These are phyloP conservation scores for Geotrichum cucujoidarum DNA, from an alignment of 1,139 yeast species.

Conservation along the genomic window DNA sequence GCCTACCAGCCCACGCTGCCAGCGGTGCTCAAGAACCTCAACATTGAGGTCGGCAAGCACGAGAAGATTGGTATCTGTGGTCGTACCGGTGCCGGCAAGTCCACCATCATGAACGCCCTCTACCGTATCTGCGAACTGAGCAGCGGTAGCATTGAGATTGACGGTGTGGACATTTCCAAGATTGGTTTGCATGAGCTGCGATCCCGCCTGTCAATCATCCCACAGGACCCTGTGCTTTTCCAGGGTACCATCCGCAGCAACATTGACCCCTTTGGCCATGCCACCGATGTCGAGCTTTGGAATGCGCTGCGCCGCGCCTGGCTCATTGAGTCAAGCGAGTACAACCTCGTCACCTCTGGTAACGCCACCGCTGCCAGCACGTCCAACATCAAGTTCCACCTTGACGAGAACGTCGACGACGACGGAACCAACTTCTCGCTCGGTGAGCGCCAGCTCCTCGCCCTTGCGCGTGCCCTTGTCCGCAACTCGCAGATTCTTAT, in stretches of 20 bases:
- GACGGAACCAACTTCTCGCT: constrained; percentile 71
- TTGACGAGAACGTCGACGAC: constrained; percentile 62
- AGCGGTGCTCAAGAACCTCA: constrained; percentile 56
- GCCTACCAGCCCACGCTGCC: constrained; percentile 76
- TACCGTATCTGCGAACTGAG: constrained; percentile 56
- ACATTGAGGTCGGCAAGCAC: constrained; percentile 44
- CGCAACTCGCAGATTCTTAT: constrained; percentile 61
- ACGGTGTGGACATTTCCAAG: constrained; percentile 53
- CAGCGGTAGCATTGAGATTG: constrained; percentile 52
- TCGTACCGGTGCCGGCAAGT: constrained; percentile 76
- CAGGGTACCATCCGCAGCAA: constrained; percentile 61
- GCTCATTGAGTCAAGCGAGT: constrained; percentile 44
- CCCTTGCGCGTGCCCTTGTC: constrained; percentile 75
- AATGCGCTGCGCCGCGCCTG: constrained; percentile 60
- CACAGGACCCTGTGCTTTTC: constrained; percentile 75
- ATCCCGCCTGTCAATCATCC: constrained; percentile 61
- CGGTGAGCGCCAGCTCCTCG: constrained; percentile 72
- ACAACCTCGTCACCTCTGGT: constrained; percentile 32
- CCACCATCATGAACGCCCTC: constrained; percentile 61
- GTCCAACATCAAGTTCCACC: constrained; percentile 51
- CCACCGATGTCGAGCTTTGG: constrained; percentile 52
- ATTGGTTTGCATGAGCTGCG: constrained; percentile 57
- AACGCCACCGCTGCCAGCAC: constrained; percentile 13
- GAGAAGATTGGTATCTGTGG: constrained; percentile 74
- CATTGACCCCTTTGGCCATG: constrained; percentile 58